phyloP scores from a whole-genome alignment of 1,139 yeast genomes.

The Suhomyces yuchorum region DNA sequence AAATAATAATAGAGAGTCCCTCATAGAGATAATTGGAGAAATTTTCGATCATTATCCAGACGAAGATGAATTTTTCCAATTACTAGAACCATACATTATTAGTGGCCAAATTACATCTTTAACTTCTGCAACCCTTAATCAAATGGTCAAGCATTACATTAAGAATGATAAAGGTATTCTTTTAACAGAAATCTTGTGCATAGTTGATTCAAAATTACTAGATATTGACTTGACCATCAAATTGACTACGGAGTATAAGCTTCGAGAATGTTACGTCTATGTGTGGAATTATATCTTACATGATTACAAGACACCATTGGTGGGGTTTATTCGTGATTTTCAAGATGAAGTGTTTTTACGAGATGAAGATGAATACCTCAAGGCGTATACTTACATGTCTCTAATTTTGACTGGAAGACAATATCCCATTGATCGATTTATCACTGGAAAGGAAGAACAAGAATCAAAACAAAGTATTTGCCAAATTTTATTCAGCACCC shows the following conservation, averaged over 20 bases:
- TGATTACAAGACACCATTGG: constrained; percentile 70
- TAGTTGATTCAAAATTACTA: constrained; percentile 62
- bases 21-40: constrained; percentile 49
- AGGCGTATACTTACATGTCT: constrained; percentile 63
- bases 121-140: constrained; percentile 64
- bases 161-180: constrained; percentile 41
- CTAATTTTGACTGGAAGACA: constrained; percentile 74
- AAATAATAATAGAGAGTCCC: constrained; percentile 16
- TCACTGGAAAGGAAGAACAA: constrained; percentile 29
- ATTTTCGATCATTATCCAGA: constrained; percentile 52
- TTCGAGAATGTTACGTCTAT: constrained; percentile 64
- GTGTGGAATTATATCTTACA: constrained; percentile 66
- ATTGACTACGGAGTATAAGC: constrained; percentile 54
- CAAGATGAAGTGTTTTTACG: constrained; percentile 2
- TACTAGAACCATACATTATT: constrained; percentile 54
- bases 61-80: constrained; percentile 46
- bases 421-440: constrained; percentile 66
- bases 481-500: constrained; percentile 52
- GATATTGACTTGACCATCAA: constrained; percentile 73
- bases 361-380: constrained; percentile 25
- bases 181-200: constrained; percentile 67
- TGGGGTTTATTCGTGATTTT: constrained; percentile 50
- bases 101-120: constrained; percentile 47
- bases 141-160: constrained; percentile 55
- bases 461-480: constrained; percentile 53